Percentiles rank a stretch among this genome's conserved stretches.
Evolutionary conservation across 345 rosid species (phyloP).

Genomic region (Eucalyptus cloeziana): DNA sequence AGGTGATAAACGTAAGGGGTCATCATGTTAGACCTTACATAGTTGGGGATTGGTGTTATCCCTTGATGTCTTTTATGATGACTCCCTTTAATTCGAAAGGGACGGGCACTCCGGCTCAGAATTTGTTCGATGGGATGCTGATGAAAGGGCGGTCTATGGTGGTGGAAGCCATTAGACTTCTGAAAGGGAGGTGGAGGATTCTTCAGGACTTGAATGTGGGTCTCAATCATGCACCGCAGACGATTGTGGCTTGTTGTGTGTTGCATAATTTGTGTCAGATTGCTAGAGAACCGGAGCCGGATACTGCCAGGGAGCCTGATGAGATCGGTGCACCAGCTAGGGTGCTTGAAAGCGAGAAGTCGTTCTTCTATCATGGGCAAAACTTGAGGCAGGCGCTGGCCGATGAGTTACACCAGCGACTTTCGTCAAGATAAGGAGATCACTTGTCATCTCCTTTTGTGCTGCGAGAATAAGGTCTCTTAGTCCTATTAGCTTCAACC

Average conservation of each 20-base stretch:
- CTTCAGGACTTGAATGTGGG: slow-evolving; percentile 94
- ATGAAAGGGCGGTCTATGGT: slow-evolving; percentile 96
- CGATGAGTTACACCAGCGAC: slow-evolving; percentile 91
- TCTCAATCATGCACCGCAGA: slow-evolving; percentile 87
- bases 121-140: slow-evolving; percentile 91
- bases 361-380: slow-evolving; percentile 65
- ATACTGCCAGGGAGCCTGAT: slow-evolving; percentile 70
- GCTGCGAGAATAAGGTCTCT: neutral
- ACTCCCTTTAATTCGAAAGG: slow-evolving; percentile 85
- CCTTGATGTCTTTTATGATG: slow-evolving; percentile 73
- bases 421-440: slow-evolving; percentile 48
- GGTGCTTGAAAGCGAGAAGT: slow-evolving; percentile 78
- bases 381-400: slow-evolving; percentile 91
- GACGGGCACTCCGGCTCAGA: slow-evolving; percentile 73
- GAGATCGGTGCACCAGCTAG: slow-evolving; percentile 62
- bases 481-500: neutral
- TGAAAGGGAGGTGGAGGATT: slow-evolving; percentile 91
- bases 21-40: slow-evolving; percentile 82
- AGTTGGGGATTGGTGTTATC: slow-evolving; percentile 98
- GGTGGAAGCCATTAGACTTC: slow-evolving; percentile 87
- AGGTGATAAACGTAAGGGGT: slow-evolving; percentile 62
- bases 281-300: slow-evolving; percentile 97
- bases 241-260: slow-evolving; percentile 96
- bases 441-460: neutral
- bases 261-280: slow-evolving; percentile 95